Conservation (phyloP, 441 rosid species). For the Iberis amara region DNA sequence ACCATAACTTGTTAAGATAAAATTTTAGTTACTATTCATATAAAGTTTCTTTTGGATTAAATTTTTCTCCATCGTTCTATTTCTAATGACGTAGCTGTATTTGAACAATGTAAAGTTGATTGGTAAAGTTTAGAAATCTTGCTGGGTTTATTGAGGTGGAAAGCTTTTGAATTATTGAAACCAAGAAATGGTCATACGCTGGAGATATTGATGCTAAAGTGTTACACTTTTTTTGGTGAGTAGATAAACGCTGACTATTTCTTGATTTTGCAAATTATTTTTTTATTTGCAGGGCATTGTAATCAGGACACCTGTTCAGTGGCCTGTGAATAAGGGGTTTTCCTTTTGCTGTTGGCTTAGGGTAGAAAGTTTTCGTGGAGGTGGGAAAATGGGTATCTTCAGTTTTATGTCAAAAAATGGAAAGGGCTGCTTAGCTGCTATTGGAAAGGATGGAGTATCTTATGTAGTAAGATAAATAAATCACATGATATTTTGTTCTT, state of each 20-base stretch:
- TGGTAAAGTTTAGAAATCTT: conserved; percentile 18
- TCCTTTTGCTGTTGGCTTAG: conserved; percentile 99
- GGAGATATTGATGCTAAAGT: conserved; percentile 18
- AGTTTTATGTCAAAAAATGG: conserved; percentile 89
- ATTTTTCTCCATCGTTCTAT: conserved; percentile 10
- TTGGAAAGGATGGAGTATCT: conserved; percentile 68
- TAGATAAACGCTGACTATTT: conserved; percentile 17
- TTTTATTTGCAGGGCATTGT: conserved; percentile 65
- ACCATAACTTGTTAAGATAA: conserved; percentile 3
- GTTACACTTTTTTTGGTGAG: conserved; percentile 20
- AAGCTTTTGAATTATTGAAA: conserved; percentile 11
- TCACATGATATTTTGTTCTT: conserved; percentile 6
- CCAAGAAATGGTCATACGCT: conserved; percentile 15
- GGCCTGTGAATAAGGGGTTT: conserved; percentile 94
- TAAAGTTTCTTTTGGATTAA: conserved; percentile 6
- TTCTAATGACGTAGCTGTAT: conserved; percentile 5
- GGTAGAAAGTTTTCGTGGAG: conserved; percentile 79
- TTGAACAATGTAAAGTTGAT: conserved; percentile 9
- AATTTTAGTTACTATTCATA: neutral
- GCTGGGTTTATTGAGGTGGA: conserved; percentile 6
- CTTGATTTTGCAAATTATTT: conserved; percentile 13
- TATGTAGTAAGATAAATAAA: conserved; percentile 55
- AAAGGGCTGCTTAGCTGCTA: conserved; percentile 80
- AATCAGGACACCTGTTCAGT: conserved; percentile 80
- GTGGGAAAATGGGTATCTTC: conserved; percentile 84